Conservation (phyloP, 2,329 filamentous ascomycete species). For the Colletotrichum paranaense region DNA sequence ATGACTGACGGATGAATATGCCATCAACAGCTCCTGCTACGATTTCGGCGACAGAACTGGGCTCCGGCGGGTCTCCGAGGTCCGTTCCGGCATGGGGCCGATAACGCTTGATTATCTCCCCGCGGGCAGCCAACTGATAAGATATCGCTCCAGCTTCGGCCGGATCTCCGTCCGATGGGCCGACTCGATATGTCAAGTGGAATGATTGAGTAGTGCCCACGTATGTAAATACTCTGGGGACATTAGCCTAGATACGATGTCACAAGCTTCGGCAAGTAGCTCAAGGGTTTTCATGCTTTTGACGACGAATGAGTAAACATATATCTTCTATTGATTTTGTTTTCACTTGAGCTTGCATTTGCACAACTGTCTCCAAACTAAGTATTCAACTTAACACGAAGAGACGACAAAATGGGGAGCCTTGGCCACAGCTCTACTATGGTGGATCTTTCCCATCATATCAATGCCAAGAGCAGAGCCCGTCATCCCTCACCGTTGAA, state of each 20-base stretch:
- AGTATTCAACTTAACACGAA: background rate
- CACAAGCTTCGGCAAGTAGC: background rate
- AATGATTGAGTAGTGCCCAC: background rate
- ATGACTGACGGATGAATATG: too few species aligned
- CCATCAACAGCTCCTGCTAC: background rate
- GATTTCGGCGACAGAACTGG: background rate
- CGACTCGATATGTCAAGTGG: background rate
- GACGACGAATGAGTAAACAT: background rate
- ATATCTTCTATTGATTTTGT: too few species aligned
- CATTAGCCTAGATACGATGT: background rate
- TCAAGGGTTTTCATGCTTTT: background rate
- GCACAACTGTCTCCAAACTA: background rate
- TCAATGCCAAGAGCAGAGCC: slow-evolving; percentile 43
- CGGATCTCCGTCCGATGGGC: background rate
- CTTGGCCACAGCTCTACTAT: background rate
- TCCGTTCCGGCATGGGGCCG: slow-evolving; percentile 15
- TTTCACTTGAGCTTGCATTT: too few species aligned
- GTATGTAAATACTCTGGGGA: background rate
- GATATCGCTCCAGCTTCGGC: background rate
- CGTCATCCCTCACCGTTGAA: slow-evolving; percentile 46
- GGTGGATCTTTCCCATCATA: slow-evolving; percentile 45
- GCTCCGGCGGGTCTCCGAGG: background rate
- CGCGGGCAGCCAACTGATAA: background rate
- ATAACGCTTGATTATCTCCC: background rate
- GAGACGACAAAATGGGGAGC: slow-evolving; percentile 1